Evolutionary conservation across 2,329 filamentous ascomycete genomes (phyloP), one percentile per base, ranked within the genome.

Genomic region (Fusarium sp.): DNA sequence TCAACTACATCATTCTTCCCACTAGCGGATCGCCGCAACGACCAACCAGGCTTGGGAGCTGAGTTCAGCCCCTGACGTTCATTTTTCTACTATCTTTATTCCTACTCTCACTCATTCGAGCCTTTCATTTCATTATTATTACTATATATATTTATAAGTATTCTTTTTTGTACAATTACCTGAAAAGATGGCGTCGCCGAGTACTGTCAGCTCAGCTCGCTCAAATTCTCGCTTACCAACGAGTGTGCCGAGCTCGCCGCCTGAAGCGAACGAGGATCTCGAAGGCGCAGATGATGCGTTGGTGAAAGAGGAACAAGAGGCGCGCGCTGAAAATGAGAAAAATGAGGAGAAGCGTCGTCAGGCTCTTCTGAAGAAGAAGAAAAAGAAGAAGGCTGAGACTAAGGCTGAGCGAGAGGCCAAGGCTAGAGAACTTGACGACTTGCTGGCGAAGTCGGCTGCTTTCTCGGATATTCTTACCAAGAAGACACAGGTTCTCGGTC

Each of bases 391-490:
- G 71, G 81, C 83, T 1, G 78, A 87, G 46, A 85, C 83, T 2
- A 84, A 85, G 57, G 77, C 80, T 1, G 87, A 90, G 65, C 80
- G 86, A 1, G 86, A 88, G 45, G 81, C 80, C 1, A 89, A 90
- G 70, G 88, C 87, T 0, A 82, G 81, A 42, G 85, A 90, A 58
- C 78, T 91, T 0, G 86, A 90, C 28, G 84, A 87, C 49, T 78
- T 91, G 3, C 79, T 91, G 0, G 81, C 80, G 41, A 87, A 90
- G 73, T 88, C 86, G 47, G 86, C 84, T 0, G 83, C 87, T 0
- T 91, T 90, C 58, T 87, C 85, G 23, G 85, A 89, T 37, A 89
- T 90, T 11, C 74, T 91, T 2, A 90, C 87, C 0, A 85, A 87
- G 57, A 90, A 89, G 77, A 90, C 88, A 0, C 83, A 88, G 50